A percentile compares a stretch with the other conserved stretches of the same genome.
Conservation (phyloP, 2,329 filamentous ascomycete species). For the Claviceps capensis region DNA sequence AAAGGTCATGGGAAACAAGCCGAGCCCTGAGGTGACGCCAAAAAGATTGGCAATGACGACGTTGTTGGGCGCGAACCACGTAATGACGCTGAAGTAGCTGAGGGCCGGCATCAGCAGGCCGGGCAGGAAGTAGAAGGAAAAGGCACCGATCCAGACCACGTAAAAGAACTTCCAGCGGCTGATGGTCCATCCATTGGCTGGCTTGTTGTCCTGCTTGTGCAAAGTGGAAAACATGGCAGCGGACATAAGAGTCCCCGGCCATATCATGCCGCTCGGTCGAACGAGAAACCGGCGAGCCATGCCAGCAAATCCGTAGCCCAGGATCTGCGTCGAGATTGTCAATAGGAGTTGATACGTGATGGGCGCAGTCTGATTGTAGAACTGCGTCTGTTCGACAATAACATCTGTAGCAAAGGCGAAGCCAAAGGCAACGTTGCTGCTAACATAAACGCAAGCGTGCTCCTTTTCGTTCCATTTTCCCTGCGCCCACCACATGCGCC, state of each 20-base stretch:
- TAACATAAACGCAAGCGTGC: slow-evolving; percentile 78
- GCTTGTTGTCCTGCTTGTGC: slow-evolving; percentile 72
- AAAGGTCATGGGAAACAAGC: slow-evolving; percentile 74
- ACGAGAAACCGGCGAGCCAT: slow-evolving; percentile 71
- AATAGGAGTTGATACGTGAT: slow-evolving; percentile 70
- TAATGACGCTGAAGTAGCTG: slow-evolving; percentile 80
- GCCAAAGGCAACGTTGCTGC: slow-evolving; percentile 79
- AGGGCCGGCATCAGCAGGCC: slow-evolving; percentile 71
- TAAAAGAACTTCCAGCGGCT: slow-evolving; percentile 78
- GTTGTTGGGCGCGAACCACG: slow-evolving; percentile 77
- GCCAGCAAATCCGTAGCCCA: slow-evolving; percentile 78
- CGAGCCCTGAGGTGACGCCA: slow-evolving; percentile 71
- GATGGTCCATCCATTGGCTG: slow-evolving; percentile 70
- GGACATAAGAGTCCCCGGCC: slow-evolving; percentile 79
- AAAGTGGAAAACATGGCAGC: slow-evolving; percentile 81
- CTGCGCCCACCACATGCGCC: slow-evolving; percentile 64
- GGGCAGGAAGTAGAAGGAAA: slow-evolving; percentile 74
- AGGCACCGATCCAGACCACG: slow-evolving; percentile 54
- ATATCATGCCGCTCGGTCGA: slow-evolving; percentile 78
- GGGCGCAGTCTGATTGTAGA: slow-evolving; percentile 69
- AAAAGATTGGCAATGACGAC: slow-evolving; percentile 81
- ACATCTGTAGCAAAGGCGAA: slow-evolving; percentile 84
- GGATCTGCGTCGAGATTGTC: slow-evolving; percentile 72
- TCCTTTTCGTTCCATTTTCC: slow-evolving; percentile 81
- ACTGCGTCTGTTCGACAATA: slow-evolving; percentile 80